Base-by-base conservation (phyloP, 805 yeast species). In the Ogataea naganishii region DNA sequence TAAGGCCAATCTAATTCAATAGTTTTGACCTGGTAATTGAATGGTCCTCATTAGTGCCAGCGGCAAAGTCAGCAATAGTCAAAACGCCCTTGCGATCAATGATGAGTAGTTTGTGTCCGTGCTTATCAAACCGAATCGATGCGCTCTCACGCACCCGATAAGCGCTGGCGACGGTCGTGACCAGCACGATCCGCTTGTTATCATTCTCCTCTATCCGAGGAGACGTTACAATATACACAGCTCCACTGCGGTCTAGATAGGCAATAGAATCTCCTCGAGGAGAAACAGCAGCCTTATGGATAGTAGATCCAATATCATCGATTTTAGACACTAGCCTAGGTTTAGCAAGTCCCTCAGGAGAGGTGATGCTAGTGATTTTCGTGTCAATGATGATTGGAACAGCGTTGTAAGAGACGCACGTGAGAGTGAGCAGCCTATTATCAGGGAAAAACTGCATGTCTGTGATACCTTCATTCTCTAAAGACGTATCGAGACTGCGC, bases 401-500 rank as follows among this genome's bases (percentile, higher is more conserved):
- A 2, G 82, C 67, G 38, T 72, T 68, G 31, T 72, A 71, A 6
- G 85, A 78, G 5, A 71, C 72, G 1, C 81, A 67, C 0, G 79
- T 66, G 9, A 60, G 41, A 1, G 66, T 47, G 71, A 76, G 66
- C 24, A 67, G 54, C 34, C 71, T 54, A 39, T 75, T 72, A 23
- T 74, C 76, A 0, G 85, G 84, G 51, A 80, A 77, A 49, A 86
- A 80, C 33, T 70, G 69, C 6, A 83, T 56, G 38, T 77, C 82
- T 0, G 97, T 89, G 22, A 89, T 83, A 2, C 96, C 96, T 49
- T 88, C 96, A 33, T 83, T 74, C 37, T 83, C 94, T 40, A 80
- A 53, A 0, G 79, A 69, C 0, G 79, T 72, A 32, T 76, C 82
- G 5, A 75, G 51, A 5, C 74, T 62, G 26, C 88, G 54, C 20